Percentiles rank a stretch among this genome's conserved stretches.
Evolutionary conservation across 768 basidiomycete species (phyloP).

Genomic region (Psilocybe cubensis): DNA sequence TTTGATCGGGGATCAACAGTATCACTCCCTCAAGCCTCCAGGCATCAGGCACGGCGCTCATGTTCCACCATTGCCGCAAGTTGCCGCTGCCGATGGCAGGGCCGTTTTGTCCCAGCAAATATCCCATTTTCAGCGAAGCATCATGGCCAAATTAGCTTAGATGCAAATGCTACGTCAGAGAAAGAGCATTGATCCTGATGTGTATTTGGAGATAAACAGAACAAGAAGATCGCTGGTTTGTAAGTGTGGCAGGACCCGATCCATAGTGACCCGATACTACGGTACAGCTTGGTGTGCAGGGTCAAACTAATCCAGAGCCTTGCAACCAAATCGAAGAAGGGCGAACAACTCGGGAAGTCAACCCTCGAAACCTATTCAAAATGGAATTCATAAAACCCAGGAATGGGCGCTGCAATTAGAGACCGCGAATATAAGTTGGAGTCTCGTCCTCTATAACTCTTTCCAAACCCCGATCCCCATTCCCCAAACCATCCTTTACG

Average conservation of each 20-base stretch:
- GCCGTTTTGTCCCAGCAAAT: conserved; percentile 17
- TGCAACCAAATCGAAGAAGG: conserved; percentile 47
- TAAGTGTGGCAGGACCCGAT: conserved; percentile 12
- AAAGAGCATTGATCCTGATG: conserved; percentile 7
- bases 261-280: conserved; percentile 22
- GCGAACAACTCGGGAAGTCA: conserved; percentile 54
- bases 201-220: conserved; percentile 25
- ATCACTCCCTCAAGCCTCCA: conserved; percentile 14
- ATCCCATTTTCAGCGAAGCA: conserved; percentile 5
- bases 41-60: conserved; percentile 37
- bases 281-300: conserved; percentile 35
- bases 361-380: conserved; percentile 36
- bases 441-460: conserved; percentile 34
- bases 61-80: conserved; percentile 36
- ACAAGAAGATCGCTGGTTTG: conserved; percentile 17
- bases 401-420: conserved; percentile 35
- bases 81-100: conserved; percentile 33
- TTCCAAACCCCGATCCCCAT: conserved; percentile 56
- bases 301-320: conserved; percentile 38
- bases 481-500: conserved; percentile 51
- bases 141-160: conserved; percentile 27
- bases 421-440: conserved; percentile 44
- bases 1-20: conserved; percentile 68
- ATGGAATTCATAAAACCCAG: conserved; percentile 38
- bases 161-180: conserved; percentile 17